phyloP scores from a whole-genome alignment of 2,329 filamentous ascomycete species.

The Talaromyces piceae region DNA sequence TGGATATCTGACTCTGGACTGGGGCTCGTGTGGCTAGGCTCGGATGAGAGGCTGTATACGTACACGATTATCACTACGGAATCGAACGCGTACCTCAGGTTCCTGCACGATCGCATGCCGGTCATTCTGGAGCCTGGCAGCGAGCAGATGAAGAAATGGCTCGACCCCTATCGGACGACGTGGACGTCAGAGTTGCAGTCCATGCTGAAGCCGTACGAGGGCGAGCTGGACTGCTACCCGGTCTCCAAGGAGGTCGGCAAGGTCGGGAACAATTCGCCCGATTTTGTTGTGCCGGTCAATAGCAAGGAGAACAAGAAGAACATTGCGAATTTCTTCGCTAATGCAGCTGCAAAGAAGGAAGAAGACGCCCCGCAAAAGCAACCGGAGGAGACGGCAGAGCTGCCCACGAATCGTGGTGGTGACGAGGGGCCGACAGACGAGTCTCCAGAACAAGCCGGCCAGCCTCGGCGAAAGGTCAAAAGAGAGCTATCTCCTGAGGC shows the following conservation, averaged over 20 bases:
- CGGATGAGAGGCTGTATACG: constrained; percentile 66
- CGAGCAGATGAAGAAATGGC: constrained; percentile 63
- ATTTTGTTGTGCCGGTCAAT: constrained; percentile 73
- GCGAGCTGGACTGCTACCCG: constrained; percentile 75
- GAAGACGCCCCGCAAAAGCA: constrained; percentile 11
- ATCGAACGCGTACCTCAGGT: constrained; percentile 72
- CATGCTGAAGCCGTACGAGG: constrained; percentile 69
- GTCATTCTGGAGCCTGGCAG: constrained; percentile 77
- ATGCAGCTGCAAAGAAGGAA: constrained; percentile 35
- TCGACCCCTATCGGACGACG: constrained; percentile 62
- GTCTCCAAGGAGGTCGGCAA: constrained; percentile 88
- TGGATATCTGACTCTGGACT: not conserved
- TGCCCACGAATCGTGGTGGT: constrained; percentile 39
- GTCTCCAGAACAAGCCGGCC: constrained; percentile 15
- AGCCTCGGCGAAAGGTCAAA: constrained; percentile 37
- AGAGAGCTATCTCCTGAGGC: constrained; percentile 36
- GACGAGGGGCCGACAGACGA: constrained; percentile 46
- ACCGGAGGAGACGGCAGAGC: constrained; percentile 13
- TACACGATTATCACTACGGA: constrained; percentile 93
- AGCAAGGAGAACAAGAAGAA: constrained; percentile 86
- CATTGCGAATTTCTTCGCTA: constrained; percentile 87
- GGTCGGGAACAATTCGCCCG: constrained; percentile 81
- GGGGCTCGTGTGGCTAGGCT: constrained; percentile 45
- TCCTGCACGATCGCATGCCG: constrained; percentile 92
- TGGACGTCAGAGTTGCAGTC: constrained; percentile 76